These are phyloP conservation scores for Botrytis elliptica DNA, from an alignment of 2,329 filamentous ascomycete species.

Conservation along the genomic window DNA sequence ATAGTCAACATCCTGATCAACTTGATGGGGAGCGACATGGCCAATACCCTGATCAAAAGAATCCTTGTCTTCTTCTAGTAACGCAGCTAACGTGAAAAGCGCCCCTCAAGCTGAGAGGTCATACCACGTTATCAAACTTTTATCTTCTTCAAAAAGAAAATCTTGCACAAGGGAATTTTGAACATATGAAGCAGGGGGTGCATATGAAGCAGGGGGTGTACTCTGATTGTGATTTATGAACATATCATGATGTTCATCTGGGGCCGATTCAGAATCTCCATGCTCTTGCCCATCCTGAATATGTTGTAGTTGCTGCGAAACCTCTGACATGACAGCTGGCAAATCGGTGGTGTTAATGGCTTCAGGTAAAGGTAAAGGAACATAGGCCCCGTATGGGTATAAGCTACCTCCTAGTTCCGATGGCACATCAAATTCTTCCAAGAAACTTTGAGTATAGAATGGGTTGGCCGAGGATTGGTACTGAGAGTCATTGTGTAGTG, in stretches of 20 bases:
- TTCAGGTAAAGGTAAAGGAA: conserved; percentile 3
- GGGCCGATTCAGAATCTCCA: conserved; percentile 25
- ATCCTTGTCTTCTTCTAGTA: not conserved
- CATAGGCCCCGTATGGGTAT: not conserved
- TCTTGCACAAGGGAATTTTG: not conserved
- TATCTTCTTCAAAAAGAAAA: not conserved
- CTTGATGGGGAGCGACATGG: not conserved
- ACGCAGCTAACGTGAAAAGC: conserved; percentile 18
- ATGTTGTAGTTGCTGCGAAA: conserved; percentile 37
- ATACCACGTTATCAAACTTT: conserved; percentile 13
- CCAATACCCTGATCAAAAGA: conserved; percentile 12
- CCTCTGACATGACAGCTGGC: conserved; percentile 34
- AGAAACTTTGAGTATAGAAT: not conserved
- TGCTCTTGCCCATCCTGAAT: conserved; percentile 37
- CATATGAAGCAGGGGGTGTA: conserved; percentile 35
- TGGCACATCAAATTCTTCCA: not conserved
- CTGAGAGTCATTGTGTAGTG: conserved; percentile 9
- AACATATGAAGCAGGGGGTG: conserved; percentile 31
- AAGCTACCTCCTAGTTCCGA: not conserved
- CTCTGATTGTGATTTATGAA: conserved; percentile 32
- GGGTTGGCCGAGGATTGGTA: not conserved
- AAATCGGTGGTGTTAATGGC: conserved; percentile 24
- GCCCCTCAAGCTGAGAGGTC: not conserved
- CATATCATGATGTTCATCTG: conserved; percentile 29
- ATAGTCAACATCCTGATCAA: conserved; percentile 7